Conservation (phyloP, 148 eudicot genomes). For the Selenicereus undatus region DNA sequence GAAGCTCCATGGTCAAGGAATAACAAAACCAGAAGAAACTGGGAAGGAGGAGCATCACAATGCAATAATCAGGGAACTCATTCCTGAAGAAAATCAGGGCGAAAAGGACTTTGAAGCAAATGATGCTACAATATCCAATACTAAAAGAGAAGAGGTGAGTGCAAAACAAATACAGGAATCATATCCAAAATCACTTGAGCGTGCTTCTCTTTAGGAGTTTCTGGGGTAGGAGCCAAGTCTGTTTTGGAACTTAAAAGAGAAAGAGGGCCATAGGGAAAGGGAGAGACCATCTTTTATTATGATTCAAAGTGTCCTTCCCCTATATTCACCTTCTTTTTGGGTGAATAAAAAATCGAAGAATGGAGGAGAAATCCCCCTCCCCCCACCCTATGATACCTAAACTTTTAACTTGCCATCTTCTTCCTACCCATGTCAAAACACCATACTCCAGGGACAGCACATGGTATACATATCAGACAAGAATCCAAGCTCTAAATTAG, state of each 20-base stretch:
- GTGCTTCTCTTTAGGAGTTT: background rate
- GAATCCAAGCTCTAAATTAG: no score
- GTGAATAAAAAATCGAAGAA: background rate
- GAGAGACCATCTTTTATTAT: background rate
- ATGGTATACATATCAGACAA: no score
- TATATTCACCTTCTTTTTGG: background rate
- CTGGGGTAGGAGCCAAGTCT: background rate
- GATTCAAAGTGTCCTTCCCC: background rate
- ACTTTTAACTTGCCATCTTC: no score
- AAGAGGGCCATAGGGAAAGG: background rate
- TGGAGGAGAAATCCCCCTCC: background rate
- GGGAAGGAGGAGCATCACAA: conserved; percentile 11
- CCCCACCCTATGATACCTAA: no score
- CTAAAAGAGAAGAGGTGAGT: conserved; percentile 28
- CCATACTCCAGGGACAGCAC: no score
- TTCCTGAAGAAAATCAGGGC: conserved; percentile 2
- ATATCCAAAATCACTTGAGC: background rate
- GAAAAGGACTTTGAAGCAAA: conserved; percentile 17
- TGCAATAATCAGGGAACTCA: conserved; percentile 12
- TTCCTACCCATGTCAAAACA: no score
- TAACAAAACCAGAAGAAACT: conserved; percentile 15
- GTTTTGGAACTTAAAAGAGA: background rate
- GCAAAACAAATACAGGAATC: conserved; percentile 1
- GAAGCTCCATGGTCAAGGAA: conserved; percentile 14
- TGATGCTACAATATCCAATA: conserved; percentile 14